These are phyloP conservation scores for Globisporangium orthogonon DNA, from an alignment of 352 stramenopile species.

Conservation along the genomic window DNA sequence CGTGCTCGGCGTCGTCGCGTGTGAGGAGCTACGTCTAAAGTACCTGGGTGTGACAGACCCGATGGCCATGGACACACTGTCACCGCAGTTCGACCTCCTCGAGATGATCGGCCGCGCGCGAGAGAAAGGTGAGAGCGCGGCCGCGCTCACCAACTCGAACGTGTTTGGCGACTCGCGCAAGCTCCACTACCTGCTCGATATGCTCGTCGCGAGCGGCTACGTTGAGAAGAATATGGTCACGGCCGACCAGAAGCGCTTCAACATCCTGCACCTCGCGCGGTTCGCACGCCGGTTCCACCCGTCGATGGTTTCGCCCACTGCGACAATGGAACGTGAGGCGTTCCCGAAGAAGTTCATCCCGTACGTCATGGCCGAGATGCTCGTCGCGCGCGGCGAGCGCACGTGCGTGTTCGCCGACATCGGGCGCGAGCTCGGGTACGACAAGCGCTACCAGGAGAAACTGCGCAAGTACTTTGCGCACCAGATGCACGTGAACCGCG, in stretches of 20 bases:
- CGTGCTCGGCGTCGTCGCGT: slow-evolving; percentile 67
- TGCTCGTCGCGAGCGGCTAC: slow-evolving; percentile 52
- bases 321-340: slow-evolving; percentile 38
- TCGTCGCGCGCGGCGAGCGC: slow-evolving; percentile 50
- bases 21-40: slow-evolving; percentile 54
- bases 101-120: slow-evolving; percentile 66
- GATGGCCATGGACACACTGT: slow-evolving; percentile 47
- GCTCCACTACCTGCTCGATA: slow-evolving; percentile 77
- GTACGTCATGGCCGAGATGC: slow-evolving; percentile 55
- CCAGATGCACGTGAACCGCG: slow-evolving; percentile 45
- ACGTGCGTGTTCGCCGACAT: slow-evolving; percentile 85
- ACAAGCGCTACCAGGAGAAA: slow-evolving; percentile 75
- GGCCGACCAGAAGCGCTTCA: slow-evolving; percentile 62
- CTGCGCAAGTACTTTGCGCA: slow-evolving; percentile 81
- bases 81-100: slow-evolving; percentile 68
- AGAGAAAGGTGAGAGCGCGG: slow-evolving; percentile 58
- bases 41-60: slow-evolving; percentile 58
- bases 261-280: slow-evolving; percentile 69
- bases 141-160: slow-evolving; percentile 35
- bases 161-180: slow-evolving; percentile 70
- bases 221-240: slow-evolving; percentile 78
- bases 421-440: slow-evolving; percentile 67
- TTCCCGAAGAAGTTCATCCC: slow-evolving; percentile 62
- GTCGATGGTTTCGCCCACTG: slow-evolving; percentile 54
- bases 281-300: slow-evolving; percentile 61